Percentiles rank a stretch among this genome's conserved stretches.
phyloP scores from a whole-genome alignment of 2,329 filamentous ascomycete genomes.

The Penicillium capsulatum region DNA sequence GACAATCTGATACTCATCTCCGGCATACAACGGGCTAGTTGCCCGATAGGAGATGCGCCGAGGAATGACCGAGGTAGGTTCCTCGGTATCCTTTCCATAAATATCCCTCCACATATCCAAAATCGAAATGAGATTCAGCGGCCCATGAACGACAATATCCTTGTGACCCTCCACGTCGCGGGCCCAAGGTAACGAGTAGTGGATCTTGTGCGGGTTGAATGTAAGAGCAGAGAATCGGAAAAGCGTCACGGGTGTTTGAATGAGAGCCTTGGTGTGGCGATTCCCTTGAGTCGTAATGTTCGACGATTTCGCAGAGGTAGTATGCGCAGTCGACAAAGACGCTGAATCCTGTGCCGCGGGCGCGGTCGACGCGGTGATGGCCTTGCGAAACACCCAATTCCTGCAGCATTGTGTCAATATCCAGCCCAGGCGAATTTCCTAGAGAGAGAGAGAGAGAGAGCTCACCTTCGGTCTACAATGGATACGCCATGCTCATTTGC shows the following conservation, averaged over 20 bases:
- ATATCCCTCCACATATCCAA: slow-evolving; percentile 44
- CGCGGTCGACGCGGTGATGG: slow-evolving; percentile 24
- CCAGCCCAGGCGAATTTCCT: background rate
- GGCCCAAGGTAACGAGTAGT: slow-evolving; percentile 44
- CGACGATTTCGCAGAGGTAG: slow-evolving; percentile 13
- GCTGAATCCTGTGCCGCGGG: slow-evolving; percentile 4
- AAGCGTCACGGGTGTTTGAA: slow-evolving; percentile 39
- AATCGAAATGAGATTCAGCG: slow-evolving; percentile 43
- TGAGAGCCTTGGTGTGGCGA: slow-evolving; percentile 31
- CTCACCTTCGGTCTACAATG: slow-evolving; percentile 53
- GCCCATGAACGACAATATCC: slow-evolving; percentile 44
- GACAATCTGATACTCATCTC: slow-evolving; percentile 46
- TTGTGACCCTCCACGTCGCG: slow-evolving; percentile 42
- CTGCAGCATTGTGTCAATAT: slow-evolving; percentile 16
- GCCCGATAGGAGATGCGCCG: slow-evolving; percentile 47
- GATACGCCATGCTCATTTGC: slow-evolving; percentile 50
- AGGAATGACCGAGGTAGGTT: slow-evolving; percentile 32
- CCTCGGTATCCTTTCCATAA: slow-evolving; percentile 17
- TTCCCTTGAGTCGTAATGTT: slow-evolving; percentile 21
- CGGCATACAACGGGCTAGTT: slow-evolving; percentile 49
- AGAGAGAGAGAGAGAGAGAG: background rate
- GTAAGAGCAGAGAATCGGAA: slow-evolving; percentile 45
- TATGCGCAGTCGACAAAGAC: slow-evolving; percentile 10
- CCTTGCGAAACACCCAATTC: slow-evolving; percentile 47
- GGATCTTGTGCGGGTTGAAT: slow-evolving; percentile 45